Percentiles rank a stretch among this genome's conserved stretches.
Conservation (phyloP, 805 yeast species). For the Metschnikowia anglica region DNA sequence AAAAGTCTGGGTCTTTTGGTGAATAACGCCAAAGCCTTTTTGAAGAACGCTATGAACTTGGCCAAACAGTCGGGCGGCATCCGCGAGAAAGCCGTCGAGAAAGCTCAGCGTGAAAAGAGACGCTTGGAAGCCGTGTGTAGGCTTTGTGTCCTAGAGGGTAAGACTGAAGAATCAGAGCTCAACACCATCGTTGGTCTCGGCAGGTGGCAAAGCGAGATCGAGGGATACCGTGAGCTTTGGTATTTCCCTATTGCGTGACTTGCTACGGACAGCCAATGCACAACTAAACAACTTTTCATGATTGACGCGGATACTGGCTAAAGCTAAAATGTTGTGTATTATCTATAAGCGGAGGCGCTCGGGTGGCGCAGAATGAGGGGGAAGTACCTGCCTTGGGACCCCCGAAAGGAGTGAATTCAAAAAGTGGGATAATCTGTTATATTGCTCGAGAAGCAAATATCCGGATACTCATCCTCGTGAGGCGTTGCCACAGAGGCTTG, state of each 20-base stretch:
- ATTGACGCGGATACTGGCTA: background rate
- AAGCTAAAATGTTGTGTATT: conserved; percentile 1
- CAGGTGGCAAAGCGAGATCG: conserved; percentile 33
- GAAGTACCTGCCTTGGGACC: background rate
- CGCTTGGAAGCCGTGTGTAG: conserved; percentile 47
- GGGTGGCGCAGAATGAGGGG: background rate
- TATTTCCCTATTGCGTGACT: conserved; percentile 22
- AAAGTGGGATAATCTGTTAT: conserved; percentile 34
- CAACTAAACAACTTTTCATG: too few relatives aligned
- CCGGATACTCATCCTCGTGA: conserved; percentile 26
- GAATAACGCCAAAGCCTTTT: conserved; percentile 41
- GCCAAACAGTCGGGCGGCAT: conserved; percentile 52
- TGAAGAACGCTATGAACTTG: conserved; percentile 46
- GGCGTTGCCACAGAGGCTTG: conserved; percentile 29
- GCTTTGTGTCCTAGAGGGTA: conserved; percentile 44
- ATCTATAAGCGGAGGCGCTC: background rate
- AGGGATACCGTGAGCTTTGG: conserved; percentile 26
- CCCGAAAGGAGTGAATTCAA: conserved; percentile 3
- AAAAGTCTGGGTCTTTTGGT: conserved; percentile 32
- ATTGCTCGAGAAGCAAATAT: conserved; percentile 25
- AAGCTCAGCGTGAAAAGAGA: conserved; percentile 40
- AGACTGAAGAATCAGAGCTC: conserved; percentile 7
- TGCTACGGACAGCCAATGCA: background rate
- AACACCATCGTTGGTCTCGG: conserved; percentile 27
- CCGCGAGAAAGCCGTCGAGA: conserved; percentile 47